Percentiles rank a stretch among this genome's conserved stretches.
phyloP scores from a whole-genome alignment of 768 basidiomycete genomes.

The Russula brevipes region DNA sequence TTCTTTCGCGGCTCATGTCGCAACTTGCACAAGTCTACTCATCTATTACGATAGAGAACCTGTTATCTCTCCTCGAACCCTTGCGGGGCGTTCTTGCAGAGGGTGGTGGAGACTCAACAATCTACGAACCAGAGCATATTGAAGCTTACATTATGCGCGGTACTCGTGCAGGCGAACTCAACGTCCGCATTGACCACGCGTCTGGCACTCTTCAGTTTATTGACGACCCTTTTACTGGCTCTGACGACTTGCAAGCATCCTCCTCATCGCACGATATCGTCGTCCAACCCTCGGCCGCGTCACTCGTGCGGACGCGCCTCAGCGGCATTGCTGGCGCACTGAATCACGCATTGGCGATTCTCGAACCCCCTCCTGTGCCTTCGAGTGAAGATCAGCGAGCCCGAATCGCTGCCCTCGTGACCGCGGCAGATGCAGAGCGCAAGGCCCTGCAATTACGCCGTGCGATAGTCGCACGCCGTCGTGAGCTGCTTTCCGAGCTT shows the following conservation, averaged over 20 bases:
- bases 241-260: conserved; percentile 35
- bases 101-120: conserved; percentile 32
- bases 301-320: conserved; percentile 72
- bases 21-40: conserved; percentile 93
- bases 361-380: conserved; percentile 44
- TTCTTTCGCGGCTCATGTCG: conserved; percentile 84
- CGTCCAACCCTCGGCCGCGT: conserved; percentile 66
- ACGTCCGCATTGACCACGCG: conserved; percentile 84
- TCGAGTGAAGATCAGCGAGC: conserved; percentile 54
- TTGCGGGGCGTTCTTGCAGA: conserved; percentile 51
- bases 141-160: conserved; percentile 94
- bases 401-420: conserved; percentile 54
- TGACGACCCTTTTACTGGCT: conserved; percentile 61
- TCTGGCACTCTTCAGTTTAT: conserved; percentile 79
- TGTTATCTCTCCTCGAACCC: conserved; percentile 76
- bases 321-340: conserved; percentile 69
- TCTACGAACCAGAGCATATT: conserved; percentile 67
- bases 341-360: conserved; percentile 57
- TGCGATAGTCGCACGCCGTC: conserved; percentile 78
- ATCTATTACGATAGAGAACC: conserved; percentile 70
- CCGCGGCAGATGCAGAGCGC: conserved; percentile 65
- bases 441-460: conserved; percentile 70
- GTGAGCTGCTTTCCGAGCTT: conserved; percentile 81
- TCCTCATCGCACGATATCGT: conserved; percentile 36
- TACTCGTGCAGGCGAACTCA: conserved; percentile 79